Base-by-base conservation (phyloP, 2,329 filamentous ascomycete species). In the Cryphonectria parasitica region DNA sequence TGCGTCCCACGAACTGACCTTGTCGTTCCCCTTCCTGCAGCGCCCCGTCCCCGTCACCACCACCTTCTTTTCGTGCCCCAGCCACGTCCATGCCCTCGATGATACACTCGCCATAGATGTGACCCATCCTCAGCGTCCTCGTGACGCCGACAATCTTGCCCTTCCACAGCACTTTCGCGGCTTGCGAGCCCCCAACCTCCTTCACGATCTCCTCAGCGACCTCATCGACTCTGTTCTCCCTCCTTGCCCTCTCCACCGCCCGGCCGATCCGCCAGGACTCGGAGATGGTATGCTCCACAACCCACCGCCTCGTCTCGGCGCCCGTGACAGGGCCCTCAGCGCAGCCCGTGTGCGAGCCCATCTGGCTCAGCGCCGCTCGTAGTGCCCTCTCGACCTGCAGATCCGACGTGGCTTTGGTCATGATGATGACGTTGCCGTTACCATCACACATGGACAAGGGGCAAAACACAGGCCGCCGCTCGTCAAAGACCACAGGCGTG, bases 121-220 rank as follows among this genome's bases (percentile, higher is more conserved):
- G 86, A 0, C 89, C 88, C 75, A 85, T 86, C 73, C 83, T 83
- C 58, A 90, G 76, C 0, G 83, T 82, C 54, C 88, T 80, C 76
- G 90, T 85, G 0, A 91, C 88, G 1, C 84, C 84, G 28, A 89
- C 82, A 73, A 91, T 90, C 79, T 91, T 91, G 39, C 89, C 89
- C 70, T 86, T 84, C 80, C 87, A 90, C n/a, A 91, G 75, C 11
- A 90, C 83, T 72, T 82, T 86, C 1, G 86, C 89, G 0, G 84
- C 83, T 5, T 80, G 80, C 0, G 80, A 74, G 0, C 88, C 88
- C 5, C 88, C 88, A 41, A 86, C 87, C 76, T 89, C 87, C 0
- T 85, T 81, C 22, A 90, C 83, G 71, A 90, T 89, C 2, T 82
- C 82, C 77, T 90, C 86, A 0, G 87, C 87, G 2, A 90, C 86